These are phyloP conservation scores for Trypanosoma scelopori DNA, from an alignment of 208 protist genomes.

Conservation along the genomic window DNA sequence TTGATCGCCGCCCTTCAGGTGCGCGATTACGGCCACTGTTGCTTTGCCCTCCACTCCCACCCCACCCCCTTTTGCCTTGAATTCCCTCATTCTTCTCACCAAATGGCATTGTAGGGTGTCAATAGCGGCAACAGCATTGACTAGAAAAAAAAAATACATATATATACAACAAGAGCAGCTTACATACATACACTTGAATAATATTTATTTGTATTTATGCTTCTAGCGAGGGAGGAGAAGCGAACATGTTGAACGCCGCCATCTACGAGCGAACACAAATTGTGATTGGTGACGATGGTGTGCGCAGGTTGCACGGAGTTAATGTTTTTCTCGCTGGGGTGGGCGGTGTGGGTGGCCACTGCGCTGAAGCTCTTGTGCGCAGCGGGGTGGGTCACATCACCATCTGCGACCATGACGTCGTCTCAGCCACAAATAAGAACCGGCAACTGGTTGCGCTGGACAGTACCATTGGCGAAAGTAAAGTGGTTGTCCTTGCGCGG, in stretches of 20 bases:
- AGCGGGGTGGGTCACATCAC: constrained; percentile 87
- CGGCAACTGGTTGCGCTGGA: constrained; percentile 89
- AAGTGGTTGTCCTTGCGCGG: constrained; percentile 73
- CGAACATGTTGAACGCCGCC: constrained; percentile 64
- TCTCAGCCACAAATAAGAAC: constrained; percentile 89
- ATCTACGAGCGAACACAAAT: constrained; percentile 87
- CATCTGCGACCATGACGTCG: constrained; percentile 88
- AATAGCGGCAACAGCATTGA: too few species aligned
- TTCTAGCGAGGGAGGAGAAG: neutral
- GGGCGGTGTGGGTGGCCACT: constrained; percentile 89
- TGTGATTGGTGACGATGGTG: constrained; percentile 75
- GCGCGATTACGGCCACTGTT: too few species aligned
- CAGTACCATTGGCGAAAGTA: constrained; percentile 84
- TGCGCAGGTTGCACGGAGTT: constrained; percentile 48
- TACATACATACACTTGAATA: constrained; percentile 1
- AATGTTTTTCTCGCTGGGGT: constrained; percentile 84
- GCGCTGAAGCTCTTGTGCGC: constrained; percentile 82
- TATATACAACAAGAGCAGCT: too few species aligned
- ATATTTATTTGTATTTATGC: constrained; percentile 1
- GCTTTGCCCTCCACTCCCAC: too few species aligned
- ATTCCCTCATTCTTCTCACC: too few species aligned
- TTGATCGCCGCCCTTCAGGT: neutral
- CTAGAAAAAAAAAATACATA: too few species aligned
- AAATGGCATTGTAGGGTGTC: too few species aligned
- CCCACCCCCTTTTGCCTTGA: too few species aligned